Base-by-base conservation (phyloP, 2,329 filamentous ascomycete species). In the Hysterium pulicare region DNA sequence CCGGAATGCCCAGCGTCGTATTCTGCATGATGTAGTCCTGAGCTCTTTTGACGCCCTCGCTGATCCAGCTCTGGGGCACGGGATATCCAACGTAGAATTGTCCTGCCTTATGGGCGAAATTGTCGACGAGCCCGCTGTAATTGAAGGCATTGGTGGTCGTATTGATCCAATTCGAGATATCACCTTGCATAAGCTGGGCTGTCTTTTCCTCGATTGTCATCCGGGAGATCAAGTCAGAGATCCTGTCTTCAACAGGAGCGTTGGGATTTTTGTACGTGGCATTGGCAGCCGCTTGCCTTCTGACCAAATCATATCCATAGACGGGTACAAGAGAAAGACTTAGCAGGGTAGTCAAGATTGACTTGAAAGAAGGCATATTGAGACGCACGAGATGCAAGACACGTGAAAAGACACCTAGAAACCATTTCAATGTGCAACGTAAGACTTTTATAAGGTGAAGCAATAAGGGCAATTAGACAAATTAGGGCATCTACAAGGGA, bases 181-280 rank as follows among this genome's bases (percentile, higher is more conserved):
- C 86, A 36, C 84, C 75, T 69, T 73, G 71, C 37, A 73, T 64
- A n/a, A 73, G 70, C 60, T 89, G 86, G 1, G 82, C 75, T 33
- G 80, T 77, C 68, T 90, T 90, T 46, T 90, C 86, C 55, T 84
- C 74, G 41, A 87, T 76, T 0, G 82, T 87, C 86, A 90, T 90
- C 19, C 82, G 78, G 10, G 77, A 77, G 40, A 90, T 67, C 4
- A 90, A 74, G 59, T 89, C 84, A 8, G 76, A 62, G 9, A 89
- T 77, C 45, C 86, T 75, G 38, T 76, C 77, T 39, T 86, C 80
- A 11, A 87, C 71, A 6, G 79, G 68, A 5, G 81, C 78, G 42
- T 71, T 72, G 4, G 82, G 69, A 58, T 87, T 72, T 59, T 84
- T 86, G 73, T 86, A 87, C 5, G 57, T 61, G 17, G 61, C 62